A percentile compares a stretch with the other conserved stretches of the same genome.
Evolutionary conservation across 148 eudicot genomes (phyloP).

Genomic region (Persicaria maculosa): DNA sequence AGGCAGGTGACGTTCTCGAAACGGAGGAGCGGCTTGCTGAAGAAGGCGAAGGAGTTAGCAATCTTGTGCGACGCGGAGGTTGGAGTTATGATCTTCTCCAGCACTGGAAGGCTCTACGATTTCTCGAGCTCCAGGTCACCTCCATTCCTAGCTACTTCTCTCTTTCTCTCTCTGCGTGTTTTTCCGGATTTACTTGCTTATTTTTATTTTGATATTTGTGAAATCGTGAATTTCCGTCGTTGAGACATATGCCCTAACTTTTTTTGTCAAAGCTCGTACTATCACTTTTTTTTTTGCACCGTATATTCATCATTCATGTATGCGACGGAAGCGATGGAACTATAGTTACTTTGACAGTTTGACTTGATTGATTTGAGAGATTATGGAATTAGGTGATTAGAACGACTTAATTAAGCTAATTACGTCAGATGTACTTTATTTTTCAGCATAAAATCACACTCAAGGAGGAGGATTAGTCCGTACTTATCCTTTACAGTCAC

Average conservation of each 20-base stretch:
- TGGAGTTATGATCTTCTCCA: slow-evolving; percentile 54
- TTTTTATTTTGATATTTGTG: neutral
- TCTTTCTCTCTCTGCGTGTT: neutral
- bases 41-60: slow-evolving; percentile 54
- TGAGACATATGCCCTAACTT: neutral
- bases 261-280: neutral
- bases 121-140: slow-evolving; percentile 43
- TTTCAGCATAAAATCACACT: slow-evolving; percentile 10
- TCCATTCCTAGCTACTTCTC: neutral
- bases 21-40: slow-evolving; percentile 46
- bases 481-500: neutral
- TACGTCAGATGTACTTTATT: neutral
- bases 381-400: neutral
- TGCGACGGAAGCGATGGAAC: neutral
- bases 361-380: neutral
- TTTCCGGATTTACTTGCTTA: neutral
- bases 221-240: neutral
- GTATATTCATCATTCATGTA: neutral
- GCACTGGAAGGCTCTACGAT: slow-evolving; percentile 49
- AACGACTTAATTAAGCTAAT: neutral
- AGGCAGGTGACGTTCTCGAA: slow-evolving; percentile 65
- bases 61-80: slow-evolving; percentile 65
- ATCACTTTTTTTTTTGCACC: neutral
- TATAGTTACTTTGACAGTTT: neutral
- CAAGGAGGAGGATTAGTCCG: neutral